These are phyloP conservation scores for Ceratocystis harringtonii DNA, from an alignment of 2,329 filamentous ascomycete species.

Conservation along the genomic window DNA sequence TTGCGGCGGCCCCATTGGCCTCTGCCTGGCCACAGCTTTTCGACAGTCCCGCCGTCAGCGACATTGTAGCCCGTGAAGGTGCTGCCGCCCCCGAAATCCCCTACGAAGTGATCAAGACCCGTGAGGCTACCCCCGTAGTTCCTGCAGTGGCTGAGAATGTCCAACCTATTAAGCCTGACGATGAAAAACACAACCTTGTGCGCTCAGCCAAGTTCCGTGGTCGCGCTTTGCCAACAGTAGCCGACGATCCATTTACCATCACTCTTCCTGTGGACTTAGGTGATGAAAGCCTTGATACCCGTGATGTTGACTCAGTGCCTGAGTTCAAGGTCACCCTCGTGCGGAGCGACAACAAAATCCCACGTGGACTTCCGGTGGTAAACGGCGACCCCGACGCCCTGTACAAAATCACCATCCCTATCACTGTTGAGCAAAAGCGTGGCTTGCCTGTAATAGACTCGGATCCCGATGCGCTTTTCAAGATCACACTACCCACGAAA, in stretches of 20 bases:
- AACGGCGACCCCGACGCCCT: constrained; percentile 10
- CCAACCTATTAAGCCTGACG: not conserved
- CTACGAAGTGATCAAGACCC: constrained; percentile 5
- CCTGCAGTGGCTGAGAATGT: not conserved
- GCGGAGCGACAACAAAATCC: not conserved
- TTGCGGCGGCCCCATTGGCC: constrained; percentile 6
- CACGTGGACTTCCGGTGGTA: constrained; percentile 13
- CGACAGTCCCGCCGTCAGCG: constrained; percentile 6
- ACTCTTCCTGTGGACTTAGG: constrained; percentile 10
- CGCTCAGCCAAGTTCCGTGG: constrained; percentile 4
- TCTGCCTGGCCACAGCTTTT: constrained; percentile 16
- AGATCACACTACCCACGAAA: constrained; percentile 12
- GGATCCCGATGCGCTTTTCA: constrained; percentile 13
- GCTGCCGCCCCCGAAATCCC: not conserved
- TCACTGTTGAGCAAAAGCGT: constrained; percentile 5
- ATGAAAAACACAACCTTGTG: constrained; percentile 6
- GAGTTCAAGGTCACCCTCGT: constrained; percentile 11
- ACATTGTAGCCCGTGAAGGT: not conserved
- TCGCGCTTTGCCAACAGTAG: constrained; percentile 4
- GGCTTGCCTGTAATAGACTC: constrained; percentile 10
- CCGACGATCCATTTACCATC: constrained; percentile 3
- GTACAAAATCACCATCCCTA: constrained; percentile 14
- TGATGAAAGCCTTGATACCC: not conserved
- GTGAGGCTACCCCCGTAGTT: not conserved
- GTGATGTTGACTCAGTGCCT: not conserved